Base-by-base conservation (phyloP, 305 asterid species). In the Rubia balearica region DNA sequence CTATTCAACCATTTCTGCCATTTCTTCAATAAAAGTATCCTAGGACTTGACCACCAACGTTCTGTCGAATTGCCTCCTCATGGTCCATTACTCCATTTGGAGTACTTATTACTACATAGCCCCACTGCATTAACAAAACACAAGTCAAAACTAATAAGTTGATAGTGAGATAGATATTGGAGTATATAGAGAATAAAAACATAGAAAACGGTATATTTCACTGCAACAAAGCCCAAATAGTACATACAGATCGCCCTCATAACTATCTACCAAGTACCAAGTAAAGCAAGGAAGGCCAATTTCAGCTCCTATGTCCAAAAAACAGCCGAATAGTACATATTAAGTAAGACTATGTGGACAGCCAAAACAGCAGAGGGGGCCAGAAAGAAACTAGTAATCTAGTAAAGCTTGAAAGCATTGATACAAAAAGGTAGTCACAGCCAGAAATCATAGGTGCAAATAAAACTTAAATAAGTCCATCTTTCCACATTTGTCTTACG, bases 31-130 rank as follows among this genome's bases (percentile, higher is more conserved):
- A 89, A 61, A 94, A 94, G 77, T 89, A 94, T 65, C 97, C 98
- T 41, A 94, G 85, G 80, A 94, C 96, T 85, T 94, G 96, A 60
- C 99, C 99, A 12, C 99, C 96, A 24, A 89, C 88, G 53, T 89
- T 88, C 78, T 88, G 96, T 49, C 88, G 81, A 78, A 85, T 76
- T 67, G 96, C 97, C 80, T 94, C 99, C 79, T 91, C 96, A 38
- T 91, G 97, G 81, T 94, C 99, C 85, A 94, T 67, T 55, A 94
- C 86, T 76, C 98, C 98, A 74, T 89, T 89, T 68, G 97, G 98
- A 40, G 98, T 94, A 55, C 96, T 89, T 66, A 91, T 78, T 61
- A 94, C 91, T 13, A 94, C 92, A 76, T 91, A 94, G 48, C 97
- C 98, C 98, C 98, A 94, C 98, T 94, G 91, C 87, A 77, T 21